Base-by-base conservation (phyloP, 352 stramenopile species). In the Phytophthora capsici region DNA sequence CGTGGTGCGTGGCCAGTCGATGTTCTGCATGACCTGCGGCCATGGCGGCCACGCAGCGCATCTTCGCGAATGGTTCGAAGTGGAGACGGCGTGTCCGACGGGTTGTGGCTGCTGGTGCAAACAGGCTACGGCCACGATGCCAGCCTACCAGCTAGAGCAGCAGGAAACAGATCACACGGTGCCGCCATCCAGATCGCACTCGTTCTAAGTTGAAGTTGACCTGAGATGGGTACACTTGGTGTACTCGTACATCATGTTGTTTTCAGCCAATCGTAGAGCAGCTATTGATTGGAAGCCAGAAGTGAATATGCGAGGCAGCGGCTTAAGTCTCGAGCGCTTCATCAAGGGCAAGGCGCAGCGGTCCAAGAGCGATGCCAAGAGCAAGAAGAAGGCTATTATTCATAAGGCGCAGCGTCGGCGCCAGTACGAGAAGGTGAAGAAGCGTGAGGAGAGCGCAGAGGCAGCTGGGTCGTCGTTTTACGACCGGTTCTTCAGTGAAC, bases 61-160 rank as follows among this genome's bases (percentile, higher is more conserved):
- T 50, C 58, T 94, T 19, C 84, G 79, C 49, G 80, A 81, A 30
- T 96, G 88, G 88, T 96, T 96, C 52, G 78, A 85, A 20, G 53
- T 73, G 6, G 84, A 94, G 59, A 85, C 80, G 12, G 67, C 77
- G 28, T 95, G 88, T 57, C 88, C 88, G 0, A 95, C 88, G 1
- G 88, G 88, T 43, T 95, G 88, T 30, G 85, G 88, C 17, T 95
- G 87, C 66, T 94, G 85, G 87, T 95, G 87, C 70, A 93, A 93
- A 41, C 82, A 92, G 49, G 75, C 83, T 2, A 91, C 85, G 7
- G 78, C 71, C 9, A 88, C 74, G 3, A 65, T 82, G 25, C 58
- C 73, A 30, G 48, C 73, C 2, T 77, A 72, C 20, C 53, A 69
- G 19, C 50, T 64, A 17, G 66, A 72, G 26, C 46, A 67, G n/a